Percentiles rank a stretch among this genome's conserved stretches.
phyloP scores from a whole-genome alignment of 352 stramenopile species.

The Phytophthora pini region DNA sequence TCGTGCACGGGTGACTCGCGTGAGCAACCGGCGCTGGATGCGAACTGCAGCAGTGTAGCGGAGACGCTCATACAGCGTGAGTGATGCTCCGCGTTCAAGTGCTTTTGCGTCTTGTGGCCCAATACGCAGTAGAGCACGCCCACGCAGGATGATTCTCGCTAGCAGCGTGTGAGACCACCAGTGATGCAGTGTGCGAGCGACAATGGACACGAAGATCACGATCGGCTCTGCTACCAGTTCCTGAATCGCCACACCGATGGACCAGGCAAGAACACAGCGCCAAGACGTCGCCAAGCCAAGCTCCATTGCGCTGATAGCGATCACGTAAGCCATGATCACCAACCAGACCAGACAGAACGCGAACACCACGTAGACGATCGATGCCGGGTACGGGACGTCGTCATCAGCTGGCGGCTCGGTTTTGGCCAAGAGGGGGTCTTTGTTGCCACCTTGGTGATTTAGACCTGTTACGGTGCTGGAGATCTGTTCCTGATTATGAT shows the following conservation, averaged over 20 bases:
- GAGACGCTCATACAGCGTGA: conserved; percentile 76
- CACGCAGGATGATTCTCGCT: conserved; percentile 48
- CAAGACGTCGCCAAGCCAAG: conserved; percentile 59
- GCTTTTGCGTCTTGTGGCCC: conserved; percentile 21
- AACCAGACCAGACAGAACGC: conserved; percentile 50
- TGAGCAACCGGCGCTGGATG: conserved; percentile 70
- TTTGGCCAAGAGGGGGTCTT: not conserved
- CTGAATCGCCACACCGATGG: conserved; percentile 54
- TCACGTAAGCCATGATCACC: conserved; percentile 44
- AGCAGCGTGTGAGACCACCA: conserved; percentile 66
- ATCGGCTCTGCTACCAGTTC: conserved; percentile 56
- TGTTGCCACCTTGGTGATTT: not conserved
- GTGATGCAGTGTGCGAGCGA: conserved; percentile 54
- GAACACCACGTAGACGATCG: conserved; percentile 67
- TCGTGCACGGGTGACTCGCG: conserved; percentile 52
- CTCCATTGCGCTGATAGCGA: conserved; percentile 51
- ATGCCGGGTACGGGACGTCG: conserved; percentile 71
- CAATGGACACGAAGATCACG: conserved; percentile 56
- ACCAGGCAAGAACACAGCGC: conserved; percentile 60
- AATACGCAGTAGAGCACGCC: conserved; percentile 59
- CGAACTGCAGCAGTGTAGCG: conserved; percentile 70
- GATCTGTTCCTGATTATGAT: conserved; percentile 18
- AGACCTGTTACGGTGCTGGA: not conserved
- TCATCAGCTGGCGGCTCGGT: conserved; percentile 5
- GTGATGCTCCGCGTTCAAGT: conserved; percentile 36